Evolutionary conservation across 1,139 yeast species (phyloP).

Genomic region (Magnusiomyces ingens): DNA sequence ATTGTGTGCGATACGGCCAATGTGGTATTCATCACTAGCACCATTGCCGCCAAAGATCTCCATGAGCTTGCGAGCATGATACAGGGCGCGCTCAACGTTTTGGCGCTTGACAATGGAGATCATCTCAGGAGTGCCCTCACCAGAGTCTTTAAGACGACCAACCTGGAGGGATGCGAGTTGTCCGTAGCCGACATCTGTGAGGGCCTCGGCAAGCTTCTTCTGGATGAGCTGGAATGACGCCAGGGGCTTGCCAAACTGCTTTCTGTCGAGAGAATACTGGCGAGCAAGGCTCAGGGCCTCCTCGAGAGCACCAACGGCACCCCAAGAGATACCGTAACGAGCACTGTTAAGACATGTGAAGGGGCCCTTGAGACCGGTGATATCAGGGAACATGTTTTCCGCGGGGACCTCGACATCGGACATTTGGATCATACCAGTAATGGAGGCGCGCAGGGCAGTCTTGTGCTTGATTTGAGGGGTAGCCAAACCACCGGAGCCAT

Average conservation of each 20-base stretch:
- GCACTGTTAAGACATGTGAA: slow-evolving; percentile 41
- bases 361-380: slow-evolving; percentile 40
- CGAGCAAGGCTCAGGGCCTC: slow-evolving; percentile 37
- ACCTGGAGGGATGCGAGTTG: slow-evolving; percentile 38
- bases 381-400: slow-evolving; percentile 37
- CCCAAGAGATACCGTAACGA: slow-evolving; percentile 42
- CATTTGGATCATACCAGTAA: slow-evolving; percentile 41
- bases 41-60: slow-evolving; percentile 43
- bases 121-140: slow-evolving; percentile 38
- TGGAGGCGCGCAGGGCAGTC: slow-evolving; percentile 38
- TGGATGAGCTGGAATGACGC: slow-evolving; percentile 39
- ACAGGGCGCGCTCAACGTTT: slow-evolving; percentile 39
- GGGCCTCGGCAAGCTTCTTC: slow-evolving; percentile 40
- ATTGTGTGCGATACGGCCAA: slow-evolving; percentile 40
- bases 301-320: slow-evolving; percentile 41
- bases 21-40: slow-evolving; percentile 40
- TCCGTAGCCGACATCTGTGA: slow-evolving; percentile 39
- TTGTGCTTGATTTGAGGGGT: slow-evolving; percentile 40
- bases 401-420: slow-evolving; percentile 41
- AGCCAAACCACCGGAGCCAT: slow-evolving; percentile 31
- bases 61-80: slow-evolving; percentile 36
- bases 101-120: slow-evolving; percentile 40
- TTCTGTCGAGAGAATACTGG: slow-evolving; percentile 36
- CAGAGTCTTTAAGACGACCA: slow-evolving; percentile 38
- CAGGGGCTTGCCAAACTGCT: slow-evolving; percentile 38